phyloP scores from a whole-genome alignment of 306 rosid species.

The Oxytropis ochrocephala region DNA sequence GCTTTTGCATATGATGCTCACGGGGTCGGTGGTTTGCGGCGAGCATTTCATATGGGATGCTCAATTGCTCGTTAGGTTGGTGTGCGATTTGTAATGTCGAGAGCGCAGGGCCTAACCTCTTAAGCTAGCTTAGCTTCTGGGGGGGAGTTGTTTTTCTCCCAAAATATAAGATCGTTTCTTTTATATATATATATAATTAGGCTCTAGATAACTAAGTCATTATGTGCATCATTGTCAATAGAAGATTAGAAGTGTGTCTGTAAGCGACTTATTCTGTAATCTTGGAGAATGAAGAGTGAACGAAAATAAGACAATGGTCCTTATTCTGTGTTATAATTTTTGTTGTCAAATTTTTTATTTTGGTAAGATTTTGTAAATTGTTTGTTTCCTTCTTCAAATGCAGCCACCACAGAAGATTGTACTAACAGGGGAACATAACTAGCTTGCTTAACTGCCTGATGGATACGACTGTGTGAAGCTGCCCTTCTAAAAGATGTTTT shows the following conservation, averaged over 20 bases:
- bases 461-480: conserved; percentile 18
- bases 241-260: too few species aligned
- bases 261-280: too few species aligned
- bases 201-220: neutral
- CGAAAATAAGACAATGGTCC: too few species aligned
- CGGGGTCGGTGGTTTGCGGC: too few species aligned
- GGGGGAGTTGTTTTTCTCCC: too few species aligned
- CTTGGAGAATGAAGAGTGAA: too few species aligned
- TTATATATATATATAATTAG: neutral
- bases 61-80: too few species aligned
- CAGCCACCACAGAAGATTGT: conserved; percentile 58
- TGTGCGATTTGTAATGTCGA: too few species aligned
- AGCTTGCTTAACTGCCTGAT: conserved; percentile 30
- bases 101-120: too few species aligned
- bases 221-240: neutral
- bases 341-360: neutral
- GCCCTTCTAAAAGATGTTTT: neutral
- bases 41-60: too few species aligned
- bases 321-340: neutral
- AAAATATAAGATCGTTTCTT: neutral
- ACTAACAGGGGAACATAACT: conserved; percentile 39
- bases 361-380: conserved; percentile 7
- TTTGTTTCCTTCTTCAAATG: conserved; percentile 18
- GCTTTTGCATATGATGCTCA: neutral
- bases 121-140: too few species aligned